A percentile compares a stretch with the other conserved stretches of the same genome.
phyloP scores from a whole-genome alignment of 2,329 filamentous ascomycete genomes.

The Microcera coccophila region DNA sequence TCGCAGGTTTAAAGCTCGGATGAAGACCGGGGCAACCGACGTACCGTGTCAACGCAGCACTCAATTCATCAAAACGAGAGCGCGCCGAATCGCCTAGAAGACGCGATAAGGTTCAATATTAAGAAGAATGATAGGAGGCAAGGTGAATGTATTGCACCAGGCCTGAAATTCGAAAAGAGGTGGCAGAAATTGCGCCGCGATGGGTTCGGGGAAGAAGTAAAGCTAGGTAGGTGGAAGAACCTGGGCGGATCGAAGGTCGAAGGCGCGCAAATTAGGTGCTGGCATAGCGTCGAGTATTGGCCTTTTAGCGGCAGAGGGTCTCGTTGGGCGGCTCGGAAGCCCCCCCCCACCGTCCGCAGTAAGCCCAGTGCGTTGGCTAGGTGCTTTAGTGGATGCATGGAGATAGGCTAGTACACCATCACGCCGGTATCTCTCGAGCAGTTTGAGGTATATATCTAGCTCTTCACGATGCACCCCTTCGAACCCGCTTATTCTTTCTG shows the following conservation, averaged over 20 bases:
- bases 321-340: slow-evolving; percentile 20
- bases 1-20: not conserved
- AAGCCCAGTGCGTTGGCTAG: not conserved
- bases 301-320: slow-evolving; percentile 22
- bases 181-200: slow-evolving; percentile 17
- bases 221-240: slow-evolving; percentile 14
- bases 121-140: not conserved
- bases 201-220: not conserved
- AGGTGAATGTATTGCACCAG: slow-evolving; percentile 9
- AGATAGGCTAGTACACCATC: slow-evolving; percentile 29
- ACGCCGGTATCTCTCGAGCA: too few species aligned
- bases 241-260: slow-evolving; percentile 14
- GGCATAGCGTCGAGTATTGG: slow-evolving; percentile 26
- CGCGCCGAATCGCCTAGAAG: slow-evolving; percentile 10
- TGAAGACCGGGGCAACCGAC: slow-evolving; percentile 8
- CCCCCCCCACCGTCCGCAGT: slow-evolving; percentile 1
- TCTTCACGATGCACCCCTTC: slow-evolving; percentile 22
- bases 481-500: slow-evolving; percentile 10
- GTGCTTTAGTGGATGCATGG: slow-evolving; percentile 5
- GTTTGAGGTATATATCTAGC: too few species aligned
- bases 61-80: slow-evolving; percentile 18
- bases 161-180: slow-evolving; percentile 14
- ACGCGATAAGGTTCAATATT: slow-evolving; percentile 7
- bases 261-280: slow-evolving; percentile 31
- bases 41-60: slow-evolving; percentile 26